Evolutionary conservation across 2,329 filamentous ascomycete genomes (phyloP), one percentile per base, ranked within the genome.

Genomic region (Trichophyton verrucosum): DNA sequence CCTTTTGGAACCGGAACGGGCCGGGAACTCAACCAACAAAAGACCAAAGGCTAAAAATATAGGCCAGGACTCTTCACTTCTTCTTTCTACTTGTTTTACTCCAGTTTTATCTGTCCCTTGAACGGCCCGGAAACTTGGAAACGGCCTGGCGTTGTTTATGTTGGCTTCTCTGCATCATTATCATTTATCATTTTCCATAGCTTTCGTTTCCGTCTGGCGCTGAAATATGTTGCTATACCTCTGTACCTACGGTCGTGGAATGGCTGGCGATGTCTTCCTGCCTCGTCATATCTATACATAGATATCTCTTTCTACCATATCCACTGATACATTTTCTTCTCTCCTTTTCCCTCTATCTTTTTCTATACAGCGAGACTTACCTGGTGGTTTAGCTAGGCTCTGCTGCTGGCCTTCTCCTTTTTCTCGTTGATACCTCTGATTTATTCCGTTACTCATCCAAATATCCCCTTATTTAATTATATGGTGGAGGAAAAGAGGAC

Each of bases 401-500:
- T 27, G 2, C 20, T n/a, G 4, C 13, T 51, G 15, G 13, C 22
- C 22, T 24, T n/a, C 13, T 24, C 27, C n/a, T 9, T 53, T 33
- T 53, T 6, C 17, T n/a, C 27, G 33, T 53, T 15, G 17, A 44
- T 47, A 24, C 20, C 44, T 47, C 11, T 24, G 44, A 47, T 47
- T 47, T 47, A 47, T 47, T 24, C 49, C 49, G 13, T 53, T 53
- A 15, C 22, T 33, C 27, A 53, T 53, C 27, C 49, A 15, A 30
- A 24, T 53, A 53, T 33, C 49, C 49, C 49, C 22, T 53, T 53
- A 30, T 53, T 30, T 33, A 53, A 53, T 53, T n/a, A 53, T 53
- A 53, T n/a, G 49, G 44, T n/a, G 49, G 49, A 53, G 49, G 15
- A 30, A 53, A 53, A 15, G 49, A 53, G 49, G 22, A 30, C 9